Base-by-base conservation (phyloP, 1,139 yeast species). In the Kodamaea ohmeri region DNA sequence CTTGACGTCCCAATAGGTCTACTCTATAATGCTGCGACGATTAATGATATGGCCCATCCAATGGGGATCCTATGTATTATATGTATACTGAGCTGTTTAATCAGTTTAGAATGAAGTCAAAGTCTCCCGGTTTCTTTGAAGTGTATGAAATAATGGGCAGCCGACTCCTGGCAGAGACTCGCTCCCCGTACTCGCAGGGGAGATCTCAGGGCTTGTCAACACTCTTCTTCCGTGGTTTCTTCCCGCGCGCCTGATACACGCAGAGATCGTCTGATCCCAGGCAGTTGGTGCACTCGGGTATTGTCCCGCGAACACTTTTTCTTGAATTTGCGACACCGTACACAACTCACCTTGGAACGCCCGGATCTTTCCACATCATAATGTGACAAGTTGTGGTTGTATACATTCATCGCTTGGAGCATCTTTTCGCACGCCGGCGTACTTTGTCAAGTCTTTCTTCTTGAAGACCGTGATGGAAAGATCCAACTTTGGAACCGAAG, bases 261-360 rank as follows among this genome's bases (percentile, higher is more conserved):
- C 61, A 57, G 12, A 56, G 38, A 17, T 52, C 57, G 17, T 54
- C 59, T 0, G 61, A 56, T 8, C 50, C 45, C 12, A 41, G 43
- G 40, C 62, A 58, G 31, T 54, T 56, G 12, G 50, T 39, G 39
- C 62, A 58, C 39, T 56, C 60, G 3, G 62, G 61, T 7, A 53
- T 34, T 3, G 43, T 37, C 24, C n/a, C 61, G 40, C 3, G 58
- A 46, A 29, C 62, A 58, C 37, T 49, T 55, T 43, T 55, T 54
- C 38, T 58, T 58, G 34, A 51, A 55, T 37, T 52, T 54, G 11
- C 60, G 52, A 40, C 61, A 58, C 29, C 61, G 43, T 4, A 49
- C 32, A 39, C 62, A 58, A 39, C 60, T 56, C 4, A 50, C 51
- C 21, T 48, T 51, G 2, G 60, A 49, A 20, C 34, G 6, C 41